Evolutionary conservation across 2,329 filamentous ascomycete species (phyloP), one percentile per base, ranked within the genome.

Genomic region (Epichloe brachyelytri): DNA sequence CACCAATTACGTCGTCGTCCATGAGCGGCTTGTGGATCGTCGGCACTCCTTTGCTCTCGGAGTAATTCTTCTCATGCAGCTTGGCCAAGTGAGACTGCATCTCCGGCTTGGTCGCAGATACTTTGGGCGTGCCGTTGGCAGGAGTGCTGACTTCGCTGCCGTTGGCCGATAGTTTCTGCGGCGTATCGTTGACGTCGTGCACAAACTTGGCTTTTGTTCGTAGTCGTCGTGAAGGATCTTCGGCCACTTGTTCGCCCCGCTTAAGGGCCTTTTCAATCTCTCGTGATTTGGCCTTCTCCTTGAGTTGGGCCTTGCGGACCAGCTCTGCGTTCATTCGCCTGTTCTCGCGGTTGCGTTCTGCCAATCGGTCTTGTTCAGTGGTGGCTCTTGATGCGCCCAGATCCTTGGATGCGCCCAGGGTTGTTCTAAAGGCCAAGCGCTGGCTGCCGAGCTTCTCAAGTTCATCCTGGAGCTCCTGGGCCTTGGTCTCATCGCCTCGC

Each of bases 1-100:
- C 78, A 1, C 85, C 89, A 66, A 97, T 91, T 51, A 96, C 85
- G 62, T 97, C 93, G 63, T 97, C 93, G 55, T 95, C 90, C 73
- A 86, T 85, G 52, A 89, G 78, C 33, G 85, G 83, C 68, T 86
- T 83, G 62, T 91, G 86, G 46, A 88, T 85, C 12, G 82, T 82
- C 3, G 80, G 76, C 54, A 83, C 67, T 12, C 77, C 77, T 60
- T 78, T 80, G 67, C 78, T 80, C 58, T 81, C 75, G 52, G 68
- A 68, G 55, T 71, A 71, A 59, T 72, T 72, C 66, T 75, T 73
- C 56, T 73, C 68, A 62, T 74, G 74, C 56, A 76, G 66, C 67
- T 73, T 80, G 50, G 71, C 72, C 49, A 80, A 62, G 53, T 80
- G 74, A 39, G 77, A 71, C 53, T 76, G 70, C 61, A 73, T 59